Evolutionary conservation across 352 stramenopile genomes (phyloP).

Genomic region (Blastocystis hominis): DNA sequence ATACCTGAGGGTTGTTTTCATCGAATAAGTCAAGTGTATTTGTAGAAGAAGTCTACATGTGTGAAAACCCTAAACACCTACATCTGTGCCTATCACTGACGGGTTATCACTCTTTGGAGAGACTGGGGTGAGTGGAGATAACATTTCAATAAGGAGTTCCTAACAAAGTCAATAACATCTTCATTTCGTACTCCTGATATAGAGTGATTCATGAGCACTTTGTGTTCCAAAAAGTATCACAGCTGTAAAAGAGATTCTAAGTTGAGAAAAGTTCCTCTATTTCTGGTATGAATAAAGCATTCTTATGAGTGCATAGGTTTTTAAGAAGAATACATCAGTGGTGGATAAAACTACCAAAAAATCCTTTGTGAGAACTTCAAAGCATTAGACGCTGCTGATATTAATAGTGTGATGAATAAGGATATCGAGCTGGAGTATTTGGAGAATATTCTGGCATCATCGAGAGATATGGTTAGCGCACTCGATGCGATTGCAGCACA

Average conservation of each 20-base stretch:
- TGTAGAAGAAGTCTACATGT: not conserved
- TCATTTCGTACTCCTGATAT: not conserved
- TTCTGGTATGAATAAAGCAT: not conserved
- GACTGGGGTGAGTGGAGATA: not conserved
- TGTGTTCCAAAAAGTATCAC: not conserved
- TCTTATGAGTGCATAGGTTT: not conserved
- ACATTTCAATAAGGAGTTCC: not conserved
- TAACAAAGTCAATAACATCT: not conserved
- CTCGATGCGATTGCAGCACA: conserved; percentile 22
- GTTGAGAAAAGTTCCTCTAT: not conserved
- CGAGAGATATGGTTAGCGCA: conserved; percentile 10
- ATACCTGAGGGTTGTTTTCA: conserved; percentile 35
- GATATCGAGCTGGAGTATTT: conserved; percentile 31
- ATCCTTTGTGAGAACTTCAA: too few relatives aligned
- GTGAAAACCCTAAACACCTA: not conserved
- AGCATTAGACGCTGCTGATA: not conserved
- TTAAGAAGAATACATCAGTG: too few relatives aligned
- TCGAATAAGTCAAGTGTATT: not conserved
- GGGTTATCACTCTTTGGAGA: not conserved
- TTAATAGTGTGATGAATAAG: conserved; percentile 24
- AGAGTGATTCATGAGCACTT: not conserved
- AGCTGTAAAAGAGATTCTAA: not conserved
- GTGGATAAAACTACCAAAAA: too few relatives aligned
- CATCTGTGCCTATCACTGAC: not conserved
- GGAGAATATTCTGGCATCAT: conserved; percentile 22